phyloP scores from a whole-genome alignment of 371 early-diverging fungal species.

The Haplosporangium sp. region DNA sequence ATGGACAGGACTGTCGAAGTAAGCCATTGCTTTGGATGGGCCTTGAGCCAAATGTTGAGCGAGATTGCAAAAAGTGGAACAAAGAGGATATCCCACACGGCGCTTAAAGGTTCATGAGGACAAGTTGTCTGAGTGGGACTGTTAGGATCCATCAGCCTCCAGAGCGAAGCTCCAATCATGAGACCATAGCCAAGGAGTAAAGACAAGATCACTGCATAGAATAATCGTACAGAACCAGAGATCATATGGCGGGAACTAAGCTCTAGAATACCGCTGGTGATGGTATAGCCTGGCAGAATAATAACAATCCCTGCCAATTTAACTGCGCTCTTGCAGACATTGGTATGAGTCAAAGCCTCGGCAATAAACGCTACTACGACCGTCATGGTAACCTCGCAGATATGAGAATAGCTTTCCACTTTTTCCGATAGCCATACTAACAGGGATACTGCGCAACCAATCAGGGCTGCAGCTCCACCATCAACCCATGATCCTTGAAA shows the following conservation, averaged over 20 bases:
- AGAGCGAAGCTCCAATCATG: constrained; percentile 71
- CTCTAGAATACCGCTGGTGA: constrained; percentile 84
- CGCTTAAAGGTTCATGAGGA: constrained; percentile 21
- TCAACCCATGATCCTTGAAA: constrained; percentile 75
- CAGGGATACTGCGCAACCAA: constrained; percentile 69
- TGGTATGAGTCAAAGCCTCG: constrained; percentile 57
- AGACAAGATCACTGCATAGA: constrained; percentile 81
- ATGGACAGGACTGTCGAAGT: constrained; percentile 42
- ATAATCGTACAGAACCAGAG: constrained; percentile 84
- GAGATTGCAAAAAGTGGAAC: constrained; percentile 55
- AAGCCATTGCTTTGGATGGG: constrained; percentile 57
- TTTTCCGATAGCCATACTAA: constrained; percentile 72
- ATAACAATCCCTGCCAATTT: constrained; percentile 73
- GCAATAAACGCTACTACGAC: constrained; percentile 72
- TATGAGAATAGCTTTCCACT: constrained; percentile 70
- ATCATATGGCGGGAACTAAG: constrained; percentile 84
- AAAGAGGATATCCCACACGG: constrained; percentile 50
- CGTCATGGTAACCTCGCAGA: constrained; percentile 73
- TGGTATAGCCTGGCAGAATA: constrained; percentile 76
- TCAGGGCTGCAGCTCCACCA: constrained; percentile 67
- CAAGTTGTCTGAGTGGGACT: constrained; percentile 19
- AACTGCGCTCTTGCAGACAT: constrained; percentile 69
- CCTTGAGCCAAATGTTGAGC: constrained; percentile 56
- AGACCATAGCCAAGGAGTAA: constrained; percentile 82
- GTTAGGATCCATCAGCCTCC: constrained; percentile 57